Percentiles rank a stretch among this genome's conserved stretches.
These are phyloP conservation scores for Aegle marmelos DNA, from an alignment of 345 rosid species.

Conservation along the genomic window DNA sequence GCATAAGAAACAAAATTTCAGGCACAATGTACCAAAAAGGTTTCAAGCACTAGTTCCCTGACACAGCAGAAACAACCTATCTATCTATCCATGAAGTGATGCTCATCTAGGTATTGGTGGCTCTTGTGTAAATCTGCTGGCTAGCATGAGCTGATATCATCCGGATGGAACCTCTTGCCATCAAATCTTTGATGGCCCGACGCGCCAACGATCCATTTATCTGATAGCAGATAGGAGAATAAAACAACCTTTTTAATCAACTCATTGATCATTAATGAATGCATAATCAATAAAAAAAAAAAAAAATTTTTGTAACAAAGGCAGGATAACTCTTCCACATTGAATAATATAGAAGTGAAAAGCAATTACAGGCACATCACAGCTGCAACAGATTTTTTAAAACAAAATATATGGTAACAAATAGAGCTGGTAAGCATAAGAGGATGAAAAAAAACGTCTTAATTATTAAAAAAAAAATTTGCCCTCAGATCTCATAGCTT, in stretches of 20 bases:
- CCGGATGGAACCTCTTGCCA: constrained; percentile 74
- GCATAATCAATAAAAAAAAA: not conserved
- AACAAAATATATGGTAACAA: not conserved
- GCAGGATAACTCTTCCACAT: not conserved
- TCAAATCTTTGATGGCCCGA: constrained; percentile 69
- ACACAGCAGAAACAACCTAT: not conserved
- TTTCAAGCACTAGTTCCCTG: not conserved
- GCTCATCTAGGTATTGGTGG: constrained; percentile 48
- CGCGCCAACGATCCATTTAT: constrained; percentile 74
- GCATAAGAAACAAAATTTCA: not conserved
- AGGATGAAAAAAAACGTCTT: too few relatives aligned
- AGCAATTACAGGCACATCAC: not conserved
- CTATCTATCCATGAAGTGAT: not conserved
- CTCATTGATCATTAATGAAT: not conserved
- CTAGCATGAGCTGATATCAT: constrained; percentile 75
- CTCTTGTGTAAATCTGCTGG: constrained; percentile 87
- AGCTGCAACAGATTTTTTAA: not conserved
- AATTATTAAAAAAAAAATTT: not conserved
- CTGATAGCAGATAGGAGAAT: constrained; percentile 20
- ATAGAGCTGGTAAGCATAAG: not conserved
- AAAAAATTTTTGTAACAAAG: too few relatives aligned
- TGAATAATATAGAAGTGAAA: not conserved
- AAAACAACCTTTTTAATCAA: not conserved
- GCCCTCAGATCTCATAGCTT: constrained; percentile 24
- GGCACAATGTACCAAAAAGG: not conserved